Evolutionary conservation across 768 basidiomycete genomes (phyloP).

Genomic region (Naganishia randhawae): DNA sequence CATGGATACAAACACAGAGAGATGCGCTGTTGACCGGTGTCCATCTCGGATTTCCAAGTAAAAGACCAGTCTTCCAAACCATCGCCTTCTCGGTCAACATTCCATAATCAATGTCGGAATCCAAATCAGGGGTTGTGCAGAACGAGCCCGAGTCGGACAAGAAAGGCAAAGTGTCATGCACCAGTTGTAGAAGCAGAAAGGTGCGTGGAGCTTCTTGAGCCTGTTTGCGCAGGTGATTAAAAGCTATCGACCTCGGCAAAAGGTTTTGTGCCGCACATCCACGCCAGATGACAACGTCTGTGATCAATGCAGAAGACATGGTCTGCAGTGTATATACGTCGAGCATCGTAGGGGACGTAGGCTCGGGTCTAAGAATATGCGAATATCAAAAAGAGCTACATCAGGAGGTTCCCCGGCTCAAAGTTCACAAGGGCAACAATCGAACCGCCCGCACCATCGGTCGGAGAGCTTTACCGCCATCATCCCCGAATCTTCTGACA

Average conservation of each 20-base stretch:
- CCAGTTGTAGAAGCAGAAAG: conserved; percentile 15
- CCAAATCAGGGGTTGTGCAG: neutral
- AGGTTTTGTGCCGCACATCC: conserved; percentile 14
- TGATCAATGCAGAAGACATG: conserved; percentile 20
- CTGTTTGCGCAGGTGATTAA: neutral
- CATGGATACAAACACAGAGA: no score
- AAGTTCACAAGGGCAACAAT: neutral
- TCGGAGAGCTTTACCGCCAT: neutral
- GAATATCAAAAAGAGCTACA: neutral
- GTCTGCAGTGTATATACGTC: conserved; percentile 12
- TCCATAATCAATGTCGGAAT: neutral
- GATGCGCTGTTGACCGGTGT: no score
- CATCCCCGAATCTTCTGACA: neutral
- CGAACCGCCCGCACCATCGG: neutral
- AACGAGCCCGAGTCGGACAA: conserved; percentile 3
- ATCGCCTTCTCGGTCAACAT: neutral
- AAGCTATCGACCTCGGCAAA: neutral
- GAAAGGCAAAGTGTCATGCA: conserved; percentile 19
- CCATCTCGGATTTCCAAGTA: no score
- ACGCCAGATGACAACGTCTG: neutral
- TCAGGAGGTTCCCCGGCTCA: neutral
- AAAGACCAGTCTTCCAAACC: no score
- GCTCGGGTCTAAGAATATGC: conserved; percentile 10
- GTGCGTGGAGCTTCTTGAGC: neutral
- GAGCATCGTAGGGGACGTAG: conserved; percentile 21